Percentiles rank a stretch among this genome's conserved stretches.
Conservation (phyloP, 495 filamentous ascomycete species). For the Xylaria acuta region DNA sequence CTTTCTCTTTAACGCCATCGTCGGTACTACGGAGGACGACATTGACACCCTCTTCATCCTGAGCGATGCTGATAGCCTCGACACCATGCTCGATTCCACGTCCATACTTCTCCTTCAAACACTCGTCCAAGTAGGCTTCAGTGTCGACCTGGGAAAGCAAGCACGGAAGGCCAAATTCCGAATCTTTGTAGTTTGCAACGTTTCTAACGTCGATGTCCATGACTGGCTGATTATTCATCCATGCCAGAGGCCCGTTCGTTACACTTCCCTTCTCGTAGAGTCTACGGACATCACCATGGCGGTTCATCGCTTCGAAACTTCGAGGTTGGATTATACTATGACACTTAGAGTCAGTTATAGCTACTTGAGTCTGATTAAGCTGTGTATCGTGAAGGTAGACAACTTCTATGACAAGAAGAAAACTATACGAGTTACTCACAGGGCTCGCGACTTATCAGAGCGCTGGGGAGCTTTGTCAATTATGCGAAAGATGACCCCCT, state of each 20-base stretch:
- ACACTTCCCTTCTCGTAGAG: constrained; percentile 30
- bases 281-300: constrained; percentile 37
- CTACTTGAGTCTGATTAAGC: not conserved
- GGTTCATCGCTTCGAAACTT: constrained; percentile 42
- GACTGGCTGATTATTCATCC: constrained; percentile 35
- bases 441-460: constrained; percentile 40
- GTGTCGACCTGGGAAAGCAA: constrained; percentile 52
- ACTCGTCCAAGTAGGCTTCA: constrained; percentile 47
- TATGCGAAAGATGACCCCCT: constrained; percentile 37
- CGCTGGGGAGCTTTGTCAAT: constrained; percentile 35
- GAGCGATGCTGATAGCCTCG: constrained; percentile 41
- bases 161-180: constrained; percentile 45
- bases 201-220: constrained; percentile 41
- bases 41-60: constrained; percentile 45
- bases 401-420: not conserved
- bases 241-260: constrained; percentile 33
- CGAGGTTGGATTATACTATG: constrained; percentile 39
- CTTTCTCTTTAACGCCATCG: constrained; percentile 28
- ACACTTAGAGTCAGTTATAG: not conserved
- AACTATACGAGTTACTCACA: constrained; percentile 10
- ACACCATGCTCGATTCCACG: constrained; percentile 45
- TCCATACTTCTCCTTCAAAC: constrained; percentile 39
- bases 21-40: constrained; percentile 34
- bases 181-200: constrained; percentile 39
- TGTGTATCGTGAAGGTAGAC: not conserved